phyloP scores from a whole-genome alignment of 257 asterid genomes.

The Solanum lignicaule region DNA sequence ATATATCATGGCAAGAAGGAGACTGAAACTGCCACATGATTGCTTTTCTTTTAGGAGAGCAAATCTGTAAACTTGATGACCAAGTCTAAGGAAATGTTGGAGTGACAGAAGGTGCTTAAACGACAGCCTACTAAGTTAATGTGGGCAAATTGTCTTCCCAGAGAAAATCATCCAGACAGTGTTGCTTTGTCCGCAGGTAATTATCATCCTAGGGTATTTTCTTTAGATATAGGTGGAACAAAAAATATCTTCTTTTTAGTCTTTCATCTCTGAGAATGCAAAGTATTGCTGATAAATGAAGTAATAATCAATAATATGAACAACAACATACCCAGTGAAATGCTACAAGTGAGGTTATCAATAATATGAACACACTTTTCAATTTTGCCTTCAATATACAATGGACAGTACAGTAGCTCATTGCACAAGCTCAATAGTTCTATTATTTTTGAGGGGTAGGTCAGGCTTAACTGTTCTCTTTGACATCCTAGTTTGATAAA shows the following conservation, averaged over 20 bases:
- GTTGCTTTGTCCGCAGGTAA: neutral
- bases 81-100: neutral
- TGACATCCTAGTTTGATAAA: neutral
- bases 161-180: neutral
- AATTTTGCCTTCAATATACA: neutral
- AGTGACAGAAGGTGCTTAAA: neutral
- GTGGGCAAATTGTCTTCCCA: neutral
- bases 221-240: neutral
- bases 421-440: neutral
- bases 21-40: neutral
- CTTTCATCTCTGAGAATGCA: neutral
- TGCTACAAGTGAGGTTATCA: neutral
- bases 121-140: neutral
- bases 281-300: neutral
- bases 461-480: neutral
- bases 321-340: neutral
- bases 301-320: neutral
- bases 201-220: neutral
- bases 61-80: neutral
- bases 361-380: neutral
- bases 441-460: neutral
- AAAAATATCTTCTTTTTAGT: neutral
- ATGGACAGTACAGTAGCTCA: neutral
- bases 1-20: neutral
- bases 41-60: neutral